Base-by-base conservation (phyloP, 1,139 yeast genomes). In the Diutina rugosa region DNA sequence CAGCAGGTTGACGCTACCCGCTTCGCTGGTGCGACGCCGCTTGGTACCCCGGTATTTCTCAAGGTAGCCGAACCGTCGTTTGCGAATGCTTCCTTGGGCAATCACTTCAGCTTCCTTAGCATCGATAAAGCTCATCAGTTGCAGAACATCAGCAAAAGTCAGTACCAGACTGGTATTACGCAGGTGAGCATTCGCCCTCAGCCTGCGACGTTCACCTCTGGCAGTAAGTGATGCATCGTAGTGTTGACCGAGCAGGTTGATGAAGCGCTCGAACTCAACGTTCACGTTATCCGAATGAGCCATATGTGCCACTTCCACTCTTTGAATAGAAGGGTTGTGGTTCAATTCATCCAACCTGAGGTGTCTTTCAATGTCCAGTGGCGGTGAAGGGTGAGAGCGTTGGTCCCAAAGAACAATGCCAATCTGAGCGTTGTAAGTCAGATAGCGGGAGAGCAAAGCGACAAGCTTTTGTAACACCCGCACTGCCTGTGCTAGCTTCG, bases 371-470 rank as follows among this genome's bases (percentile, higher is more conserved):
- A 49, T 18, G 6, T 49, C 28, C 5, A 7, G 21, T 4, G 53
- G 32, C n/a, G 41, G 21, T 12, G 8, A 9, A 28, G 26, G 26
- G 8, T 30, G 28, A 18, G 18, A n/a, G 26, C 46, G 8, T 12
- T n/a, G 26, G 46, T 44, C 77, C 80, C 80, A 77, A 58, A 62
- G 70, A 4, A 75, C 57, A 16, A 78, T 61, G 54, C 79, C 61
- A 2, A 79, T 65, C 53, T 72, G 76, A 1, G 74, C 67, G 57
- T 71, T 67, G 57, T 67, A 72, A 48, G 64, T 63, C 55, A 77
- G 70, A 60, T 66, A 77, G 49, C 67, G 68, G 6, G 66, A 66
- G n/a, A 73, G 61, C 57, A 78, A 68, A 6, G 71, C 69, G 3
- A 72, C 58, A 1, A 80, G 63, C 59, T 79, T 79, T 14, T 60